Evolutionary conservation across 192 early-diverging fungal species (phyloP).

Genomic region (Obelidium mucronatum): DNA sequence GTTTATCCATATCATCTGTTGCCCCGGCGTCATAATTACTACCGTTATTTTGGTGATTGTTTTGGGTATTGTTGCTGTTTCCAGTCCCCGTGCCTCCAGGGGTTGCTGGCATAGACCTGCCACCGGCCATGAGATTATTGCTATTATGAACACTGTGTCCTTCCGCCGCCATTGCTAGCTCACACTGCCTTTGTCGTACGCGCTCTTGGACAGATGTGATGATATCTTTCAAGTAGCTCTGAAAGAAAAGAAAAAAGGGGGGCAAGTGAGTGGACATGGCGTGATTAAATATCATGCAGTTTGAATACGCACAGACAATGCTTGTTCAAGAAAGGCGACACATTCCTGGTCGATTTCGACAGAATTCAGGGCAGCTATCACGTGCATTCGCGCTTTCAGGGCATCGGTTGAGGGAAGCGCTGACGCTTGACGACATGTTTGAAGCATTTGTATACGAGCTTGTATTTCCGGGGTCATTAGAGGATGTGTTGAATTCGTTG

Average conservation of each 20-base stretch:
- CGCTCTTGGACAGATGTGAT: conserved; percentile 27
- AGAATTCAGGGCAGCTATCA: conserved; percentile 28
- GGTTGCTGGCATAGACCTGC: no score
- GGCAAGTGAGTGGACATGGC: no score
- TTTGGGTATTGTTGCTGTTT: no score
- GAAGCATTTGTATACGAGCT: conserved; percentile 18
- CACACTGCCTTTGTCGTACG: neutral
- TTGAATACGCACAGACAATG: neutral
- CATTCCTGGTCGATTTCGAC: conserved; percentile 29
- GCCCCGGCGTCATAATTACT: no score
- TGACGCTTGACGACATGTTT: conserved; percentile 25
- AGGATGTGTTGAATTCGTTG: neutral
- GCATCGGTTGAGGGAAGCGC: conserved; percentile 27
- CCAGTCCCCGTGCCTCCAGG: no score
- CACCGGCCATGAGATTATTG: no score
- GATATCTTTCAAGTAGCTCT: conserved; percentile 37
- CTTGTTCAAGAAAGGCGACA: conserved; percentile 35
- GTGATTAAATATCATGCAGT: no score
- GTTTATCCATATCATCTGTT: no score
- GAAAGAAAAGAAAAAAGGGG: neutral
- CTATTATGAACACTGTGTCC: no score
- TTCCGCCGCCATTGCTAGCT: no score
- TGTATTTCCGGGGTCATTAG: conserved; percentile 8
- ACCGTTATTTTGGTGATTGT: no score
- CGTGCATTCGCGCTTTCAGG: conserved; percentile 30